A percentile compares a stretch with the other conserved stretches of the same genome.
Conservation (phyloP, 768 basidiomycete species). For the Auricularia heimuer region DNA sequence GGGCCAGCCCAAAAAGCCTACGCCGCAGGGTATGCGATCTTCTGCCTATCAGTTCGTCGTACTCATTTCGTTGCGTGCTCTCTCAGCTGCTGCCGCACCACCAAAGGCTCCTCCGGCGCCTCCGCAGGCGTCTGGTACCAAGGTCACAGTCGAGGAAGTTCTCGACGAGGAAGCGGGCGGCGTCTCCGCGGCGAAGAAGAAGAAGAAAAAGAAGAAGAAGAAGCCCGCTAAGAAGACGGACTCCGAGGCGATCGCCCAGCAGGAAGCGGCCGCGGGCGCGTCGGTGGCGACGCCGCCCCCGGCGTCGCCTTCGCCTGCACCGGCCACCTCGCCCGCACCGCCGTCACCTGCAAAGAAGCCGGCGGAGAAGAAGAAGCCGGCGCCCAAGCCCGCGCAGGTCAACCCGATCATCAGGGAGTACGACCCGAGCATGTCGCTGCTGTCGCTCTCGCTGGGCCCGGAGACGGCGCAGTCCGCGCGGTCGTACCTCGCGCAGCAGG, state of each 20-base stretch:
- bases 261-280: slow-evolving; percentile 14
- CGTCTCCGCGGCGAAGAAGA: slow-evolving; percentile 37
- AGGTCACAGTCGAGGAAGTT: slow-evolving; percentile 58
- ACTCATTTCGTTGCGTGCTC: too few species aligned
- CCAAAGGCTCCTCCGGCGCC: not conserved
- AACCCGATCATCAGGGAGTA: slow-evolving; percentile 1
- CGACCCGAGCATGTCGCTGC: slow-evolving; percentile 6
- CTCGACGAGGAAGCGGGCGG: slow-evolving; percentile 54
- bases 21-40: not conserved
- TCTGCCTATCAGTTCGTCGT: not conserved
- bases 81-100: not conserved
- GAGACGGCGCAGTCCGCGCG: slow-evolving; percentile 57
- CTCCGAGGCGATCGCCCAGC: slow-evolving; percentile 14
- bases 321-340: slow-evolving; percentile 10
- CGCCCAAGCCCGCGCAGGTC: not conserved
- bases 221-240: slow-evolving; percentile 51
- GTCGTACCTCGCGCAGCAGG: slow-evolving; percentile 49
- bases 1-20: slow-evolving; percentile 1
- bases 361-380: not conserved
- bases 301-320: slow-evolving; percentile 2
- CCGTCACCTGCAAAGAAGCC: slow-evolving; percentile 8
- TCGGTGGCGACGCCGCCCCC: slow-evolving; percentile 3
- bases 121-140: slow-evolving; percentile 23
- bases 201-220: slow-evolving; percentile 69
- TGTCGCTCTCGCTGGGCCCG: slow-evolving; percentile 32